Percentiles rank a stretch among this genome's conserved stretches.
phyloP scores from a whole-genome alignment of 331 rosid genomes.

The Rosa hybrid region DNA sequence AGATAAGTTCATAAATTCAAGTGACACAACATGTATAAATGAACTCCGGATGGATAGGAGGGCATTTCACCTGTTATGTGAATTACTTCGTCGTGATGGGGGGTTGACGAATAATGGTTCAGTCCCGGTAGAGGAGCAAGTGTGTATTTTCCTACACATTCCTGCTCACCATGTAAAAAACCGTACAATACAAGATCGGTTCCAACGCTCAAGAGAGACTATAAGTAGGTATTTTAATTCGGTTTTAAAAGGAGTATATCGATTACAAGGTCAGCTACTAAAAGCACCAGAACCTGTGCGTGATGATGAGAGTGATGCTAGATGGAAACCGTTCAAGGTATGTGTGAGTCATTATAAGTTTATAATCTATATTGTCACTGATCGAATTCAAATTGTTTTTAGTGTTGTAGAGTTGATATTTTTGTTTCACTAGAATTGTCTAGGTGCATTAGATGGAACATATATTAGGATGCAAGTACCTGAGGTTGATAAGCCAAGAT shows the following conservation, averaged over 20 bases:
- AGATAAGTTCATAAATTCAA: not conserved
- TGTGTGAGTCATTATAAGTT: not conserved
- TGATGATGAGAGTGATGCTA: not conserved
- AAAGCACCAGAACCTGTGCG: too few relatives aligned
- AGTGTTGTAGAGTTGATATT: not conserved
- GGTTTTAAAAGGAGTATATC: not conserved
- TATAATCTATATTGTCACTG: not conserved
- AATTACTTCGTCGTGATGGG: not conserved
- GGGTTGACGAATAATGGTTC: not conserved
- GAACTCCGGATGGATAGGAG: not conserved
- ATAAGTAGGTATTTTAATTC: not conserved
- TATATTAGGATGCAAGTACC: not conserved
- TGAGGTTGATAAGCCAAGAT: conserved; percentile 1
- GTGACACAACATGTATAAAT: not conserved
- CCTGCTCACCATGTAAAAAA: not conserved
- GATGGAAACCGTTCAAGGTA: conserved; percentile 9
- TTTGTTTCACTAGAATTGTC: not conserved
- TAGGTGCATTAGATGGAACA: conserved; percentile 13
- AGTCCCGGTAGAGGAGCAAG: not conserved
- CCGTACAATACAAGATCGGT: not conserved
- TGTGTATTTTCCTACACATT: not conserved
- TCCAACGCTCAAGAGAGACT: not conserved
- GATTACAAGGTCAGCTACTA: not conserved
- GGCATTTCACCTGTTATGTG: not conserved
- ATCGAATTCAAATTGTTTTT: not conserved